Evolutionary conservation across 179 eudicot species (phyloP).

Genomic region (Silene vulgaris): DNA sequence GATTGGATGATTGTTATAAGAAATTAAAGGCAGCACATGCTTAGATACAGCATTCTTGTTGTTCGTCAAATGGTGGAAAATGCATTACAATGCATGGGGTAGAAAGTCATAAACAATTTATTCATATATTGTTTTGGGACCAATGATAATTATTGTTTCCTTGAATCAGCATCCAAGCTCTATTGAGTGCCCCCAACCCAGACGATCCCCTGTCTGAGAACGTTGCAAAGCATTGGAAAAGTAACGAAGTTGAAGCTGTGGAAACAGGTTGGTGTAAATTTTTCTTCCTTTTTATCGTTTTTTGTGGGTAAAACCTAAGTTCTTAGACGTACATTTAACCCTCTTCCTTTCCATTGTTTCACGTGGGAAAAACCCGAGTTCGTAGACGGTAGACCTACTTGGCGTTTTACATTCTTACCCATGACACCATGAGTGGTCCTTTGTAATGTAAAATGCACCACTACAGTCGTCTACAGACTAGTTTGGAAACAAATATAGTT

Average conservation of each 20-base stretch:
- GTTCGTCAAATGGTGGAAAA: neutral
- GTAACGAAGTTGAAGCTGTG: slow-evolving; percentile 88
- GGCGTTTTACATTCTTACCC: neutral
- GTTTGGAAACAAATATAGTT: neutral
- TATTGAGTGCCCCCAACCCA: slow-evolving; percentile 96
- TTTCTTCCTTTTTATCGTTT: neutral
- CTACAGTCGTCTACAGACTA: neutral
- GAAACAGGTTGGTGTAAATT: slow-evolving; percentile 61
- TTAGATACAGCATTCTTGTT: neutral
- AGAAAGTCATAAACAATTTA: neutral
- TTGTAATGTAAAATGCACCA: neutral
- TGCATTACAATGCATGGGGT: neutral
- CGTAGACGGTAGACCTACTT: too few species aligned
- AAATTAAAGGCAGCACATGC: neutral
- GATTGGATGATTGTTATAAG: neutral
- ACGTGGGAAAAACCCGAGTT: neutral
- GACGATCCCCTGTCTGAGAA: slow-evolving; percentile 99
- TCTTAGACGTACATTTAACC: too few species aligned
- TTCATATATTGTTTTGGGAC: neutral
- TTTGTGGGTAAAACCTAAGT: too few species aligned
- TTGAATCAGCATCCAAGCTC: slow-evolving; percentile 79
- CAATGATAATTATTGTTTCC: slow-evolving; percentile 8
- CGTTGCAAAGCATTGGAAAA: slow-evolving; percentile 96
- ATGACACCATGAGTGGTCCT: neutral
- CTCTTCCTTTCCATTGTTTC: too few species aligned